Percentiles rank a stretch among this genome's conserved stretches.
Conservation (phyloP, 176 grass and related monocot genomes). For the Cenchrus americanus region DNA sequence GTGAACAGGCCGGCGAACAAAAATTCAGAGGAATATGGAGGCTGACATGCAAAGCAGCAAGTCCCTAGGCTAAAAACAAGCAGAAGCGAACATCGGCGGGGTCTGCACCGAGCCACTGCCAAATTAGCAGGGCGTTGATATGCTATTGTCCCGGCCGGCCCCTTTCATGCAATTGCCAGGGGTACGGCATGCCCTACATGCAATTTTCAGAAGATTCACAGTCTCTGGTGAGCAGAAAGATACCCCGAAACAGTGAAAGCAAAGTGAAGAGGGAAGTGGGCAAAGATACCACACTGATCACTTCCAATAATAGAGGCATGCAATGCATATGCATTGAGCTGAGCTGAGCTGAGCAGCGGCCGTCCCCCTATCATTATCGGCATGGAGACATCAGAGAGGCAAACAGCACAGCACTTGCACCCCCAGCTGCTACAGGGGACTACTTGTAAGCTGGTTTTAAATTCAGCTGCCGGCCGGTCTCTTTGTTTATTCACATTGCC, state of each 20-base stretch:
- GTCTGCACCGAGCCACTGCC: constrained; percentile 30
- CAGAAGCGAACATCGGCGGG: constrained; percentile 50
- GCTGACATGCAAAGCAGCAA: constrained; percentile 38
- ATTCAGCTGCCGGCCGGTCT: constrained; percentile 8
- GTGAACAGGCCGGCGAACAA: constrained; percentile 10
- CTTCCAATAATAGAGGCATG: constrained; percentile 64
- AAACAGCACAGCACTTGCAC: constrained; percentile 50
- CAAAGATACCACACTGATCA: constrained; percentile 42
- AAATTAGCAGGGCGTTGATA: constrained; percentile 36
- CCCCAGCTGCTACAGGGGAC: constrained; percentile 41
- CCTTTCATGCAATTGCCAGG: constrained; percentile 43
- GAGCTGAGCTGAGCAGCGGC: too few relatives aligned
- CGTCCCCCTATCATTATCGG: constrained; percentile 41
- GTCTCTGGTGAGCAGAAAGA: constrained; percentile 42
- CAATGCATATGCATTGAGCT: constrained; percentile 9
- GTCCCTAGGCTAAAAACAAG: constrained; percentile 37
- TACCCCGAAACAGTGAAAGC: constrained; percentile 53
- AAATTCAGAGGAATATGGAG: constrained; percentile 38
- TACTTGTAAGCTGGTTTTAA: constrained; percentile 27
- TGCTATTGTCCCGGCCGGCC: constrained; percentile 28
- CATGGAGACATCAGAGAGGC: constrained; percentile 42
- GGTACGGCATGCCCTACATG: constrained; percentile 49
- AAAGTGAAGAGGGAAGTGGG: constrained; percentile 40
- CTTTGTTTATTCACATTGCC: constrained; percentile 30
- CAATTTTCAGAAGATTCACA: constrained; percentile 63